Percentiles rank a stretch among this genome's conserved stretches.
Evolutionary conservation across 495 filamentous ascomycete species (phyloP).

Genomic region (Oleoguttula mirabilis): DNA sequence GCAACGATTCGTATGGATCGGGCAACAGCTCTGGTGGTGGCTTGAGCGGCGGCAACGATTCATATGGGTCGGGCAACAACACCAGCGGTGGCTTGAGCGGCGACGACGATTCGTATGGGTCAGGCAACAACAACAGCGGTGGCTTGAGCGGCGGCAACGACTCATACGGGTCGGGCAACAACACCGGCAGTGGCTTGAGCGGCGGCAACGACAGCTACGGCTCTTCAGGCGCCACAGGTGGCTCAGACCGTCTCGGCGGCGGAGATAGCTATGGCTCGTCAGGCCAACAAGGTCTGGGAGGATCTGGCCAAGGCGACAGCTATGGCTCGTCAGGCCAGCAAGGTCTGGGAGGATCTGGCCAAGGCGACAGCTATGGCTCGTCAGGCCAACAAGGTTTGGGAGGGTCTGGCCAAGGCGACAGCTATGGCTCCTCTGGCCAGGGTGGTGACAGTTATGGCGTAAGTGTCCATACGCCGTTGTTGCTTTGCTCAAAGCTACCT

Average conservation of each 20-base stretch:
- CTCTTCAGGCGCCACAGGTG: too few species aligned
- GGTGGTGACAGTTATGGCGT: slow-evolving; percentile 1
- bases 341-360: background rate
- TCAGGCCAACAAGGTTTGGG: background rate
- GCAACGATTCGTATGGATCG: background rate
- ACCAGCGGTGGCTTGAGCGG: background rate
- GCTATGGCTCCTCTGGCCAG: background rate
- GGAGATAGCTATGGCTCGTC: background rate
- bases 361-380: background rate
- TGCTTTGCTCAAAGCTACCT: background rate
- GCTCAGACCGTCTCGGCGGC: too few species aligned
- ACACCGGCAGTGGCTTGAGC: background rate
- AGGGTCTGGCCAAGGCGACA: background rate
- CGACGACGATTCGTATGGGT: background rate
- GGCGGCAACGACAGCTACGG: background rate
- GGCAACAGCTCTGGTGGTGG: slow-evolving; percentile 2
- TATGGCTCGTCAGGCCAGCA: background rate
- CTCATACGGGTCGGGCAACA: background rate
- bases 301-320: background rate
- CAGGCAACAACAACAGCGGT: background rate
- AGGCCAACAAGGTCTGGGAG: background rate
- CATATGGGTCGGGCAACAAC: background rate
- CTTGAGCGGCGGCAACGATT: background rate
- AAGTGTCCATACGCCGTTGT: background rate
- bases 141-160: background rate